A percentile compares a stretch with the other conserved stretches of the same genome.
Evolutionary conservation across 768 basidiomycete species (phyloP).

Genomic region (Mycena venus): DNA sequence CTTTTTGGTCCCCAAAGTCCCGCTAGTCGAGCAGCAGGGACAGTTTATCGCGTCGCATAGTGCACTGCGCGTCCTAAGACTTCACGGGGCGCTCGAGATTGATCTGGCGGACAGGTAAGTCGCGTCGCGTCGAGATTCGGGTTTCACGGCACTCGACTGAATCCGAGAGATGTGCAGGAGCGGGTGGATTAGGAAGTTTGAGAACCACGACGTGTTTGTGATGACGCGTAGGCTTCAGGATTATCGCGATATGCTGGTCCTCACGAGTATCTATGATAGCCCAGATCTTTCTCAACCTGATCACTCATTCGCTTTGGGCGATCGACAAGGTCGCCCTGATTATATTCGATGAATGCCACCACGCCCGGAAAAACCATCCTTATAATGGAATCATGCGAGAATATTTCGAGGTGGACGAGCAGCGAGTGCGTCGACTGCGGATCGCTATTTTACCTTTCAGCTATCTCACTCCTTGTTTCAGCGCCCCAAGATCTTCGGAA

Average conservation of each 20-base stretch:
- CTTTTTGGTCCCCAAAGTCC: constrained; percentile 89
- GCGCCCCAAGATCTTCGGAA: constrained; percentile 91
- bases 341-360: constrained; percentile 88
- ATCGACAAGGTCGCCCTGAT: constrained; percentile 79
- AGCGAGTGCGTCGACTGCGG: constrained; percentile 14
- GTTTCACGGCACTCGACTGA: neutral
- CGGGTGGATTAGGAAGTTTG: constrained; percentile 76
- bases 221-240: constrained; percentile 75
- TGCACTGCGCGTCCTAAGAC: constrained; percentile 73
- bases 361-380: constrained; percentile 80
- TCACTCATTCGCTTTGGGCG: constrained; percentile 87
- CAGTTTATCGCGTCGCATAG: constrained; percentile 76
- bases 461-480: constrained; percentile 19
- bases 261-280: constrained; percentile 61
- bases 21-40: constrained; percentile 88
- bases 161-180: constrained; percentile 40
- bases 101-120: constrained; percentile 68
- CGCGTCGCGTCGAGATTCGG: neutral
- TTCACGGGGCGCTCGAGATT: constrained; percentile 80
- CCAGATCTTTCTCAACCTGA: constrained; percentile 84
- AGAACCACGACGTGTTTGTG: constrained; percentile 80
- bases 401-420: constrained; percentile 63
- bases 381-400: constrained; percentile 85
- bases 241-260: neutral
- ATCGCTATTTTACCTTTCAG: neutral